phyloP scores from a whole-genome alignment of 768 basidiomycete genomes.

The Piloderma croceum region DNA sequence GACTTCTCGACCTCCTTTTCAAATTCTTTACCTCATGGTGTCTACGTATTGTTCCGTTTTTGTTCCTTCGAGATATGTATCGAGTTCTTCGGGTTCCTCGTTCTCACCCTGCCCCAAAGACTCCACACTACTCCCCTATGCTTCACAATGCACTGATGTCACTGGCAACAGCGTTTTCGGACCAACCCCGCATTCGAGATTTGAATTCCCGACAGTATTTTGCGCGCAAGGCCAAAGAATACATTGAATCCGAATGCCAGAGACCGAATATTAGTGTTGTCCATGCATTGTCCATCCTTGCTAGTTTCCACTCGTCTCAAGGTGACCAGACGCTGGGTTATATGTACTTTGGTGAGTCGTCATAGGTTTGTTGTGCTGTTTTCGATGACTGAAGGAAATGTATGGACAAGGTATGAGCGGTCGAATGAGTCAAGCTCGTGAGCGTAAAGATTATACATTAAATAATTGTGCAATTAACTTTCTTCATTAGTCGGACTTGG shows the following conservation, averaged over 20 bases:
- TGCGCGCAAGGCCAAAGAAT: constrained; percentile 33
- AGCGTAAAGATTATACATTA: constrained; percentile 18
- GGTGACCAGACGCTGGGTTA: constrained; percentile 41
- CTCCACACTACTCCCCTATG: constrained; percentile 65
- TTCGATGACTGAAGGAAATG: too few relatives aligned
- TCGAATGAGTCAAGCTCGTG: constrained; percentile 54
- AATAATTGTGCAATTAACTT: background rate
- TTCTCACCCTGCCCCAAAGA: constrained; percentile 29
- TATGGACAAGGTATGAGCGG: constrained; percentile 59
- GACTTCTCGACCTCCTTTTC: constrained; percentile 33
- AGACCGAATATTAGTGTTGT: constrained; percentile 37
- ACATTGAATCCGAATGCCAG: constrained; percentile 35
- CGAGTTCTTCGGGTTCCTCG: constrained; percentile 26
- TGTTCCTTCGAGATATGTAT: constrained; percentile 40
- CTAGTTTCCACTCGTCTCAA: constrained; percentile 32
- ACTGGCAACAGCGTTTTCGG: constrained; percentile 34
- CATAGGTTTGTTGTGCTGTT: background rate
- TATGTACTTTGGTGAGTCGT: constrained; percentile 33
- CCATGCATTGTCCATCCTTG: constrained; percentile 33
- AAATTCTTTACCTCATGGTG: constrained; percentile 36
- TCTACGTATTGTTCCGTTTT: constrained; percentile 33
- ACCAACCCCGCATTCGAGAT: constrained; percentile 29
- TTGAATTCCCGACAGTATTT: constrained; percentile 25
- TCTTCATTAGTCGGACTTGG: constrained; percentile 45
- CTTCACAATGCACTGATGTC: constrained; percentile 62